Percentiles rank a stretch among this genome's conserved stretches.
These are phyloP conservation scores for Lophiostoma macrostomum DNA, from an alignment of 495 filamentous ascomycete species.

Conservation along the genomic window DNA sequence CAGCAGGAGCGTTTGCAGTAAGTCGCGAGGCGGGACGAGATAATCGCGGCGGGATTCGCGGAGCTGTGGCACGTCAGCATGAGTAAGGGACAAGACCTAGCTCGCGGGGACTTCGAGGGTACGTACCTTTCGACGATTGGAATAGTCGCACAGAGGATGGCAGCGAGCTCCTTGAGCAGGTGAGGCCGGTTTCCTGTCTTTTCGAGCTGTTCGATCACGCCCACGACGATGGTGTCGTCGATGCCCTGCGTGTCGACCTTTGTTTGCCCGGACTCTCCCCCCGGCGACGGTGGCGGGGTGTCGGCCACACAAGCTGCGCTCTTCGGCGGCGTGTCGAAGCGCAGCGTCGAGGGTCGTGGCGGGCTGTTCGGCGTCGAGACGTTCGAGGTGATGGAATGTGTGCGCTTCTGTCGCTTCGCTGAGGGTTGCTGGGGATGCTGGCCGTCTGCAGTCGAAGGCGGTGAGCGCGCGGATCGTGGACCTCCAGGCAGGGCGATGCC, in stretches of 20 bases:
- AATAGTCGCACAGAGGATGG: constrained; percentile 70
- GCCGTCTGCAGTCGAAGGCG: constrained; percentile 54
- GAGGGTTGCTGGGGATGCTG: constrained; percentile 60
- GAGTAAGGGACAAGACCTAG: not conserved
- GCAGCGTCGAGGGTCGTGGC: constrained; percentile 43
- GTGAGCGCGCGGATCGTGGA: constrained; percentile 59
- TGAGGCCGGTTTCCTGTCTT: constrained; percentile 91
- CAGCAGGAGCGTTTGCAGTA: constrained; percentile 90
- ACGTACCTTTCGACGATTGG: constrained; percentile 88
- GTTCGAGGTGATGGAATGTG: constrained; percentile 53
- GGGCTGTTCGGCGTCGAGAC: constrained; percentile 52
- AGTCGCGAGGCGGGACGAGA: constrained; percentile 83
- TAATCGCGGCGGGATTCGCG: constrained; percentile 89
- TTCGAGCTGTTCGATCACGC: constrained; percentile 85
- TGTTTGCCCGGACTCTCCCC: constrained; percentile 47
- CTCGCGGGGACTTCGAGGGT: constrained; percentile 5
- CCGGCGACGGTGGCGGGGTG: constrained; percentile 86
- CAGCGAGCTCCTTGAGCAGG: constrained; percentile 88
- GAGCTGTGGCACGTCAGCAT: constrained; percentile 59
- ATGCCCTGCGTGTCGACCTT: constrained; percentile 86
- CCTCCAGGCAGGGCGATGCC: constrained; percentile 87
- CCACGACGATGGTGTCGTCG: constrained; percentile 92
- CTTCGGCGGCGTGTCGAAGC: constrained; percentile 48
- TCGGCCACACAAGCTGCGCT: constrained; percentile 53
- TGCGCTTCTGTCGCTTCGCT: constrained; percentile 82